Evolutionary conservation across 192 early-diverging fungal genomes (phyloP).

Genomic region (Coemansia aciculifera): DNA sequence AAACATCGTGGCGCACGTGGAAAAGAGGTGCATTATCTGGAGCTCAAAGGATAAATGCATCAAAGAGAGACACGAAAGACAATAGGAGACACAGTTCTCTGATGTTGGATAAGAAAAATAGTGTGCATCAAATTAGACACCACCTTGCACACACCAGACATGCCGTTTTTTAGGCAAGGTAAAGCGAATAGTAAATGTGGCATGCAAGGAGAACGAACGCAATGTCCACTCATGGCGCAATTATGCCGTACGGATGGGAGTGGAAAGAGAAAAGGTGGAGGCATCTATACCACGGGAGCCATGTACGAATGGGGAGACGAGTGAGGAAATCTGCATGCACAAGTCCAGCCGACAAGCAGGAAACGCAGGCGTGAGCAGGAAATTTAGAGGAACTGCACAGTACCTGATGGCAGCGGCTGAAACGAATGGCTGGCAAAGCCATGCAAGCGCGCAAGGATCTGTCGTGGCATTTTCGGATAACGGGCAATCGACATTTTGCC

Average conservation of each 20-base stretch:
- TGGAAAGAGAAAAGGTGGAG: background rate
- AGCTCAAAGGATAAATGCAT: conserved; percentile 1
- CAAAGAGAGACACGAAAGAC: background rate
- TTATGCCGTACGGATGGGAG: background rate
- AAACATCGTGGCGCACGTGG: background rate
- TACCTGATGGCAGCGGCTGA: conserved; percentile 3
- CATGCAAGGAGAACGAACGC: background rate
- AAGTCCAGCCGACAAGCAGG: conserved; percentile 1
- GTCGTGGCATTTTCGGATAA: conserved; percentile 6
- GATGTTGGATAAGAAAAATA: background rate
- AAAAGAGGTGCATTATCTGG: background rate
- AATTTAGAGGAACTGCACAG: background rate
- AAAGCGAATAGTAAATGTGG: background rate
- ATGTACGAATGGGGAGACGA: background rate
- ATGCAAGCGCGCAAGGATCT: conserved; percentile 5
- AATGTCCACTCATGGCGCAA: background rate
- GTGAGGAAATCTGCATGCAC: background rate
- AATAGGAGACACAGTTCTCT: background rate
- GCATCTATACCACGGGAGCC: conserved; percentile 2
- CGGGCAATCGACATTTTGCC: background rate
- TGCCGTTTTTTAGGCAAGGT: background rate
- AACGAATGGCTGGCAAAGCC: background rate
- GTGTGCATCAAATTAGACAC: background rate
- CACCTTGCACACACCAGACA: background rate
- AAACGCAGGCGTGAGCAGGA: background rate